Base-by-base conservation (phyloP, 495 filamentous ascomycete genomes). In the Penicilliopsis zonata region DNA sequence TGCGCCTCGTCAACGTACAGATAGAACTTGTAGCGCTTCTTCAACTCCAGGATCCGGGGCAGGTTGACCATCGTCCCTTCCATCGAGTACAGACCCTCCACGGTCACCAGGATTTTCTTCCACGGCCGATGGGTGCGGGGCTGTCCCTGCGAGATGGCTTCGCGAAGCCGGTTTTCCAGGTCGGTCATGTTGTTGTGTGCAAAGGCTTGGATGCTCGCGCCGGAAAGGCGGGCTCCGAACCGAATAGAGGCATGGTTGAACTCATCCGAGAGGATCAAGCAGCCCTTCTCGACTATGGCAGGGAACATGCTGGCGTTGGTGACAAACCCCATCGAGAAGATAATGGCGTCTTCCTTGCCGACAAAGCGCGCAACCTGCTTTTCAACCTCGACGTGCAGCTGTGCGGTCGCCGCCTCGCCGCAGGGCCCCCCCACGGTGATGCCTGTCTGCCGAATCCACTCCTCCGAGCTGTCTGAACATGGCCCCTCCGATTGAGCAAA, bases 11-110 rank as follows among this genome's bases (percentile, higher is more conserved):
- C 86, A 22, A 94, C 65, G 39, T 85, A 94, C 16, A 94, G 68
- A 45, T 78, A 67, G 55, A 88, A 93, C 57, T 86, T 88, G 70
- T 94, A 94, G 53, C 75, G 80, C 53, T 74, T 80, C 65, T 85
- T 88, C 33, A 94, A 70, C 25, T 61, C 68, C 25, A 94, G 45
- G 24, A 94, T 53, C 18, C 78, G 74, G 9, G 84, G 86, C 14
- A 94, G 67, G 45, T 93, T 82, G 49, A 75, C 78, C 82, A 94
- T 88, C 37, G 83, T 87, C 22, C 86, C 86, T 55, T 94, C 86
- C 86, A 94, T 94, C 2, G 83, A 90, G 59, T 92, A 93, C 2
- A 94, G 65, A 26, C 86, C 86, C 50, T 94, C 86, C 28, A 93
- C 81, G 18, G 80, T 82, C 23, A 94, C 81, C 15, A 94, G 60